Evolutionary conservation across 805 yeast genomes (phyloP), one percentile per base, ranked within the genome.

Genomic region (Candida chauliodis): DNA sequence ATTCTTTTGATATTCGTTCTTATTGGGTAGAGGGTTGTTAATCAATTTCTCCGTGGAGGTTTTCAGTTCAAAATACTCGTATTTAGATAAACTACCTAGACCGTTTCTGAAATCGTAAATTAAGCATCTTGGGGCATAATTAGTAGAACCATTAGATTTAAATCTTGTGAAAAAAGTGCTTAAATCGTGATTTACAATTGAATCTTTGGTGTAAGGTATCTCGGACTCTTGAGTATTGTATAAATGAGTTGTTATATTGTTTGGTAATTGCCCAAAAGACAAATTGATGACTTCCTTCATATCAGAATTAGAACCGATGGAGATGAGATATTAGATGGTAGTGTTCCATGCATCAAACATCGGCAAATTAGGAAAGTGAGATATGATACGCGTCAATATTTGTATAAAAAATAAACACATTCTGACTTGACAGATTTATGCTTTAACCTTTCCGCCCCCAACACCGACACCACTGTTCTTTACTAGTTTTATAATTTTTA

Each of bases 101-200:
- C 96, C 96, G 34, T 84, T 81, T 15, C 71, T 65, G 32, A 79
- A 73, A 45, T 93, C 98, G 81, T 90, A 87, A n/a, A 88, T 50
- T 24, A 88, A 50, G 0, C 85, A 77, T 39, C 98, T 63, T 1
- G 99, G 98, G n/a, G 82, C 70, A 53, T 78, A 87, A 45, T 61
- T 65, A 37, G 54, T 50, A n/a, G 37, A 21, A 4, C 63, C 64
- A 31, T 46, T 47, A 1, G 38, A 9, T 34, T 37, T 48, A 43
- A 27, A 42, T 30, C 5, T 58, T 29, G 43, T 47, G 37, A 45
- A 56, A 48, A 64, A 66, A 0, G 75, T 73, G 0, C 76, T 59
- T 37, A 72, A 71, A 7, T 68, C 58, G 30, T 66, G 79, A 66
- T 61, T 37, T 2, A 82, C 73, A 43, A 72, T 75, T 3, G 71